Conservation (phyloP, 768 basidiomycete species). For the Cystoderma amianthinum region DNA sequence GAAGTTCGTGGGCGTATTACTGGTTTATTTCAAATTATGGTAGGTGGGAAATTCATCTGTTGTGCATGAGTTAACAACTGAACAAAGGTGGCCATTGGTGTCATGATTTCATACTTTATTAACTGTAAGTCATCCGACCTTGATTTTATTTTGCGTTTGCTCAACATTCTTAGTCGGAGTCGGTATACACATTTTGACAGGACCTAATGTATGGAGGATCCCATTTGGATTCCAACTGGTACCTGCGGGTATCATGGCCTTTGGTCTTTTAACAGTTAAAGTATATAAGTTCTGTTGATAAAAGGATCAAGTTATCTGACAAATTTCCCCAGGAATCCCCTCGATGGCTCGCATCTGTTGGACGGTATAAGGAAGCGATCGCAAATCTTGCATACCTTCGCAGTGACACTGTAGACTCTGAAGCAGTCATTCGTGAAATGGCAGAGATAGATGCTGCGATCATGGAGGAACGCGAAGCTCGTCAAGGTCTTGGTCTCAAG, state of each 20-base stretch:
- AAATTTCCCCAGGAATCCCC: constrained; percentile 76
- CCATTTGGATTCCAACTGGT: constrained; percentile 74
- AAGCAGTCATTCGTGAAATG: constrained; percentile 49
- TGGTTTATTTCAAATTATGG: constrained; percentile 84
- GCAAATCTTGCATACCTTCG: constrained; percentile 62
- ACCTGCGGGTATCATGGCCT: constrained; percentile 62
- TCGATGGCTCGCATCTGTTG: constrained; percentile 67
- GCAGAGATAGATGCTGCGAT: constrained; percentile 82
- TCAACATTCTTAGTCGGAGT: constrained; percentile 42
- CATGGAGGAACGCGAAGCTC: constrained; percentile 60
- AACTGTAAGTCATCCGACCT: constrained; percentile 45
- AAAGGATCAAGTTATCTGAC: too few species aligned
- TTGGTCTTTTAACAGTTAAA: constrained; percentile 64
- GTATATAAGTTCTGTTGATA: constrained; percentile 21
- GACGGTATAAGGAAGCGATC: constrained; percentile 44
- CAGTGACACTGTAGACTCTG: constrained; percentile 29
- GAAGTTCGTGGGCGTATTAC: constrained; percentile 82
- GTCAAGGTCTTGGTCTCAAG: constrained; percentile 54
- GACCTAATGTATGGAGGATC: constrained; percentile 56
- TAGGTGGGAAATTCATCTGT: constrained; percentile 11
- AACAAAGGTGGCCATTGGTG: constrained; percentile 58
- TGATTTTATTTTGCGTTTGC: constrained; percentile 1
- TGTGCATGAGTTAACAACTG: background rate
- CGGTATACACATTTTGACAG: constrained; percentile 39
- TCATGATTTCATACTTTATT: constrained; percentile 81